phyloP scores from a whole-genome alignment of 2,329 filamentous ascomycete species.

The Colletotrichum gloeosporioides region DNA sequence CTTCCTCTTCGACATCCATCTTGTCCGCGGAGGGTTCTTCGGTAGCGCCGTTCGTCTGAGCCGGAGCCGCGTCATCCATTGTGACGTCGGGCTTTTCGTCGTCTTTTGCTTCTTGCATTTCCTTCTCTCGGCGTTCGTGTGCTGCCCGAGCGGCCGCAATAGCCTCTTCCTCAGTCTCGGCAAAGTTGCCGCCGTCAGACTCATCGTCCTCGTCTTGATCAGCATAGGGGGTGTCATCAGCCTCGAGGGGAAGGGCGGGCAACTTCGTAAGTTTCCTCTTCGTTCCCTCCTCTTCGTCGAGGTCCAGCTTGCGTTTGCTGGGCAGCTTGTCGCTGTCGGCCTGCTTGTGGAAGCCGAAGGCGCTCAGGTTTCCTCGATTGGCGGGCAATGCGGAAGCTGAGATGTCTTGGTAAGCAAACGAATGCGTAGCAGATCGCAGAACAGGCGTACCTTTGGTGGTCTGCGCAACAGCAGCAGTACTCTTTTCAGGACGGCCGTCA shows the following conservation, averaged over 20 bases:
- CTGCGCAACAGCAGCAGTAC: slow-evolving; percentile 36
- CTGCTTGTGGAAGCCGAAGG: slow-evolving; percentile 81
- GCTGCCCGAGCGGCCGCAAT: slow-evolving; percentile 85
- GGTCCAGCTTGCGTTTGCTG: slow-evolving; percentile 77
- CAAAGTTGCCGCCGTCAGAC: slow-evolving; percentile 78
- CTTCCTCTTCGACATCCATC: slow-evolving; percentile 63
- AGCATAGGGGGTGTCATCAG: slow-evolving; percentile 64
- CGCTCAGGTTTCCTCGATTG: slow-evolving; percentile 76
- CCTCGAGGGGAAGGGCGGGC: slow-evolving; percentile 74
- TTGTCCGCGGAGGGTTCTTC: slow-evolving; percentile 35
- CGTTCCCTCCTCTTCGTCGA: slow-evolving; percentile 87
- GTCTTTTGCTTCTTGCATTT: slow-evolving; percentile 49
- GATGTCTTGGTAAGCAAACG: slow-evolving; percentile 27
- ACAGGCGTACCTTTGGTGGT: slow-evolving; percentile 38
- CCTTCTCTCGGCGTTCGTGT: slow-evolving; percentile 82
- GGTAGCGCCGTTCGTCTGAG: slow-evolving; percentile 28
- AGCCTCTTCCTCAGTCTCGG: slow-evolving; percentile 84
- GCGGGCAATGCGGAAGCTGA: slow-evolving; percentile 65
- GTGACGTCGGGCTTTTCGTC: slow-evolving; percentile 40
- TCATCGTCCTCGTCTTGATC: slow-evolving; percentile 73
- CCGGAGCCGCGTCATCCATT: slow-evolving; percentile 11
- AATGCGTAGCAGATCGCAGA: background rate
- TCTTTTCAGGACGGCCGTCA: slow-evolving; percentile 41
- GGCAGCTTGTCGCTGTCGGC: slow-evolving; percentile 69
- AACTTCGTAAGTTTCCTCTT: slow-evolving; percentile 91